Evolutionary conservation across 108 stramenopile genomes (phyloP), one percentile per base, ranked within the genome.

Genomic region (Fistulifera pelliculosa): DNA sequence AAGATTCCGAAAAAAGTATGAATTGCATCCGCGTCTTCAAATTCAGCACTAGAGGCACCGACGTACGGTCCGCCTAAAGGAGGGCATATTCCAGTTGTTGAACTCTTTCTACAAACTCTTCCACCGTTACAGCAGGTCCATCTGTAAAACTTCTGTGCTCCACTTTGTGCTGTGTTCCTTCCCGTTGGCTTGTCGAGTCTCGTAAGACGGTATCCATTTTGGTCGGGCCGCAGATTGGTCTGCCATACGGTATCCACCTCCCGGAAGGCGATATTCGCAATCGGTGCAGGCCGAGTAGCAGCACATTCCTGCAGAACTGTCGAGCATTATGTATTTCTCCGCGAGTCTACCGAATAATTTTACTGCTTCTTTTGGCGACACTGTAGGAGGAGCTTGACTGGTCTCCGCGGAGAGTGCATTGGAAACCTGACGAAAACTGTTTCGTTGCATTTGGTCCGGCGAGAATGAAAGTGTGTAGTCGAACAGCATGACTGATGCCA

Each of bases 261-360:
- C 85, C 0, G 88, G 88, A 22, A 84, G 73, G 28, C 88, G 76
- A 49, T 52, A 74, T 53, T 81, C 76, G 59, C 73, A 77, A 61
- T 80, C 85, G 23, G 65, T 70, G 47, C 87, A 90, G 14, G 64
- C 87, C 6, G 75, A 77, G 54, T 90, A 90, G 53, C 87, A 90
- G 56, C 87, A 90, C 83, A 83, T 79, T 10, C 87, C 87, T 35
- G 79, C 87, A 0, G 74, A 67, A 1, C 68, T 69, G 49, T 90
- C 87, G 27, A 85, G 52, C 83, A 90, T 75, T 35, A 90, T 86
- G 54, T 90, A 90, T 45, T 86, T 90, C 69, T 90, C 88, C 5
- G 88, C 88, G 38, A 90, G 52, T 27, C 88, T 58, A 31, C 88
- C 88, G 58, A 90, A 90, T 5, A 90, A 10, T 62, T 83, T 83